A percentile compares a stretch with the other conserved stretches of the same genome.
Conservation (phyloP, 441 rosid species). For the Erodium texanum region DNA sequence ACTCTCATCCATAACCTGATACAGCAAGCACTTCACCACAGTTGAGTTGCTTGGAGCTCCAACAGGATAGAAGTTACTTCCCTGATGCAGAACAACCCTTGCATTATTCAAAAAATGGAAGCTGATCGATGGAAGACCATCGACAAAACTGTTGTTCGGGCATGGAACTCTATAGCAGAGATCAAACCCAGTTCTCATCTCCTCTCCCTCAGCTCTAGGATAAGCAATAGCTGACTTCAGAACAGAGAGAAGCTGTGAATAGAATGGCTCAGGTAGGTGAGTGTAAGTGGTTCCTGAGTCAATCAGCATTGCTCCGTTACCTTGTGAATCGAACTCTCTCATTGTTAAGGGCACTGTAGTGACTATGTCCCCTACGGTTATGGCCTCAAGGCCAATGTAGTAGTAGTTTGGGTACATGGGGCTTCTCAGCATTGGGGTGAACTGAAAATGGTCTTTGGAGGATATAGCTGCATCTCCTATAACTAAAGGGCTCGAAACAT, state of each 20-base stretch:
- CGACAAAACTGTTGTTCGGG: constrained; percentile 32
- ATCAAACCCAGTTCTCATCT: constrained; percentile 50
- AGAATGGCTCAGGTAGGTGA: constrained; percentile 59
- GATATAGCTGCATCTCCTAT: constrained; percentile 50
- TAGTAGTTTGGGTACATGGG: constrained; percentile 62
- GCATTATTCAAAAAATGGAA: constrained; percentile 64
- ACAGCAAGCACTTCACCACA: constrained; percentile 59
- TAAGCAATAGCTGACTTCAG: constrained; percentile 38
- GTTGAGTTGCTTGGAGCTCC: constrained; percentile 54
- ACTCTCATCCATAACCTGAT: constrained; percentile 61
- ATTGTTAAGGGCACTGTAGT: constrained; percentile 39
- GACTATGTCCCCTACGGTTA: constrained; percentile 36
- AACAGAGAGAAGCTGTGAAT: constrained; percentile 46
- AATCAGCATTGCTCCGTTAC: constrained; percentile 72
- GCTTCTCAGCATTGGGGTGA: constrained; percentile 59
- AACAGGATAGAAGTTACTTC: constrained; percentile 57
- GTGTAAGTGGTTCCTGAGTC: constrained; percentile 86
- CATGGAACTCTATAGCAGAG: constrained; percentile 70
- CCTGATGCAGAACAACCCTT: constrained; percentile 55
- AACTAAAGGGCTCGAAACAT: constrained; percentile 59
- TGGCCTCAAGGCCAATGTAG: constrained; percentile 54
- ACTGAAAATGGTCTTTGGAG: constrained; percentile 36
- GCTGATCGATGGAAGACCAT: constrained; percentile 45
- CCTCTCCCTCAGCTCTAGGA: constrained; percentile 50
- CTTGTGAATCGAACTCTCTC: constrained; percentile 54